phyloP scores from a whole-genome alignment of 257 asterid genomes.

The Nicotiana tabacum region DNA sequence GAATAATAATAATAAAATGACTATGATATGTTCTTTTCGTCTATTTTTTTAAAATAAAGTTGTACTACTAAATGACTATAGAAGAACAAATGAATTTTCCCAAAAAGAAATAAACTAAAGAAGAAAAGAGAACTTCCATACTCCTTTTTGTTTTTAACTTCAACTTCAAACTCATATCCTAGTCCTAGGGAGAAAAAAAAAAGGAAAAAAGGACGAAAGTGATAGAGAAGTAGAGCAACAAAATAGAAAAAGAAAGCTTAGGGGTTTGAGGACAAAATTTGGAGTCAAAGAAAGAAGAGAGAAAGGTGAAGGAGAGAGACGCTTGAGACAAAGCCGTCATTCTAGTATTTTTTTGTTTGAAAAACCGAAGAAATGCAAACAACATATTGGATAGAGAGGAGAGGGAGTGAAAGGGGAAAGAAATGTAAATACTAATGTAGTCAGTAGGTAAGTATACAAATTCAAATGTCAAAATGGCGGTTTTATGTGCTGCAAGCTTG shows the following conservation, averaged over 20 bases:
- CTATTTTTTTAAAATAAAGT: too few relatives aligned
- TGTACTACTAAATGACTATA: too few relatives aligned
- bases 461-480: neutral
- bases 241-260: neutral
- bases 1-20: too few relatives aligned
- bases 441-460: neutral
- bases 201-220: neutral
- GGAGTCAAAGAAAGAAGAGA: neutral
- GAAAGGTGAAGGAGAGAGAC: neutral
- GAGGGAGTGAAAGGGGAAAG: neutral
- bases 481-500: neutral
- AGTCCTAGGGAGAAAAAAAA: too few relatives aligned
- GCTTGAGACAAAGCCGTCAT: neutral
- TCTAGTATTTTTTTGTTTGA: neutral
- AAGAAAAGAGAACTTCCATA: too few relatives aligned
- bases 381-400: neutral
- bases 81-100: too few relatives aligned
- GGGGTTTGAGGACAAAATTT: constrained; percentile 1
- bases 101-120: too few relatives aligned
- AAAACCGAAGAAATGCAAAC: neutral
- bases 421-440: neutral
- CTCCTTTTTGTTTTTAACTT: too few relatives aligned
- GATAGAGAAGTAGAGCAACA: neutral
- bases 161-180: too few relatives aligned
- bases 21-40: too few relatives aligned